A percentile compares a stretch with the other conserved stretches of the same genome.
These are phyloP conservation scores for Pholiota molesta DNA, from an alignment of 768 basidiomycete species.

Conservation along the genomic window DNA sequence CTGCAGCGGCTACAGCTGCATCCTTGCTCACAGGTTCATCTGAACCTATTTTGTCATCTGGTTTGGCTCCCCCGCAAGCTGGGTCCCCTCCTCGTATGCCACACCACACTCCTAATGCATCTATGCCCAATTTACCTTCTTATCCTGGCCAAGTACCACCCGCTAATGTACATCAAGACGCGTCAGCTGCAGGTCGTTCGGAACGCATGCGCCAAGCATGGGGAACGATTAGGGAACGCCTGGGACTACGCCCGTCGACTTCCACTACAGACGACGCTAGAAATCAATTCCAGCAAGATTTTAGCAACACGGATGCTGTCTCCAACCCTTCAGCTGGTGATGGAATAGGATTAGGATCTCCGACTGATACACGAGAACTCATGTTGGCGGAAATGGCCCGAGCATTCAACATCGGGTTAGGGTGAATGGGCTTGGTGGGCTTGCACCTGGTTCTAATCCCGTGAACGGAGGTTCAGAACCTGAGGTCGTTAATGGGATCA, in stretches of 20 bases:
- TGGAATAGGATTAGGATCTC: constrained; percentile 12
- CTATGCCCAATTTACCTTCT: constrained; percentile 17
- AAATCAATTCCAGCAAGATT: constrained; percentile 5
- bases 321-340: constrained; percentile 5
- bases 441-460: constrained; percentile 10
- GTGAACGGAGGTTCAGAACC: constrained; percentile 13
- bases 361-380: constrained; percentile 61
- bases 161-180: constrained; percentile 39
- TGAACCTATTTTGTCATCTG: constrained; percentile 63
- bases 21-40: constrained; percentile 78
- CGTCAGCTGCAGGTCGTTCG: constrained; percentile 34
- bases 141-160: constrained; percentile 46
- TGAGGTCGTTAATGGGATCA: constrained; percentile 8
- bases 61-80: constrained; percentile 44
- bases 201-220: constrained; percentile 67
- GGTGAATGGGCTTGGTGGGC: constrained; percentile 36
- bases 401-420: constrained; percentile 75
- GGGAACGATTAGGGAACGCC: constrained; percentile 68
- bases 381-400: constrained; percentile 84
- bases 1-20: constrained; percentile 90
- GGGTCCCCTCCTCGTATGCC: constrained; percentile 4
- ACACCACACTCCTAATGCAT: constrained; percentile 38
- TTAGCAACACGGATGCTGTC: background rate
- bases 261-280: constrained; percentile 12
- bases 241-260: constrained; percentile 48